A percentile compares a stretch with the other conserved stretches of the same genome.
These are phyloP conservation scores for Saxispiralis lemnorum DNA, from an alignment of 495 filamentous ascomycete species.

Conservation along the genomic window DNA sequence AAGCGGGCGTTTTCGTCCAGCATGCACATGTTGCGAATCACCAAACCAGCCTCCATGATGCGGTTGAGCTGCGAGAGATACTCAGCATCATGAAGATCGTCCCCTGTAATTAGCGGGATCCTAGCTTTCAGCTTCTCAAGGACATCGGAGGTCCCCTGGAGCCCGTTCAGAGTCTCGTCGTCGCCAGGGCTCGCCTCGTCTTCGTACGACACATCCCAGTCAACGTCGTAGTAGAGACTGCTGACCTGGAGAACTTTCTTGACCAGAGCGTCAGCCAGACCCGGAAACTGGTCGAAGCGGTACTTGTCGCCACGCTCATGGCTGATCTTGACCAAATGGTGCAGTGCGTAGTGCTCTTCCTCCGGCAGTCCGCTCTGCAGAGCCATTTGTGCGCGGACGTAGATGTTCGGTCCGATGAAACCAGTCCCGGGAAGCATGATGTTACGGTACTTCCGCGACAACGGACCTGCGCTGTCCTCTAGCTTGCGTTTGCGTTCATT, in stretches of 20 bases:
- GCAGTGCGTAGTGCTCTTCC: slow-evolving; percentile 76
- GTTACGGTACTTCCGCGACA: slow-evolving; percentile 22
- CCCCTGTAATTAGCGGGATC: slow-evolving; percentile 37
- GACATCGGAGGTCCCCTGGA: slow-evolving; percentile 61
- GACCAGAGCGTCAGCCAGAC: slow-evolving; percentile 74
- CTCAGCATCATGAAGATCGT: slow-evolving; percentile 57
- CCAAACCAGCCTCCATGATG: slow-evolving; percentile 71
- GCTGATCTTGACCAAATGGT: slow-evolving; percentile 88
- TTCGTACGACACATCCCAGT: slow-evolving; percentile 59
- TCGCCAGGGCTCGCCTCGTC: slow-evolving; percentile 31
- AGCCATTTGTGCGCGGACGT: slow-evolving; percentile 59
- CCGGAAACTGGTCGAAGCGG: slow-evolving; percentile 78
- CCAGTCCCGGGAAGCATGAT: slow-evolving; percentile 40
- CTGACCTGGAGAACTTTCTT: slow-evolving; percentile 62
- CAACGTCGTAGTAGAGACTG: slow-evolving; percentile 59
- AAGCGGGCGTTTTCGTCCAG: slow-evolving; percentile 74
- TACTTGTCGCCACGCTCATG: slow-evolving; percentile 90
- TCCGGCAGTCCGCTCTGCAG: slow-evolving; percentile 61
- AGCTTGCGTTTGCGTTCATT: slow-evolving; percentile 26
- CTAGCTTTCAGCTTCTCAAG: slow-evolving; percentile 40
- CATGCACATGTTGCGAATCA: slow-evolving; percentile 85
- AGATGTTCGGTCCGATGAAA: slow-evolving; percentile 67
- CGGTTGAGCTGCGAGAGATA: slow-evolving; percentile 48
- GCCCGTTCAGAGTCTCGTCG: slow-evolving; percentile 43
- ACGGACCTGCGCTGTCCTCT: slow-evolving; percentile 12